These are phyloP conservation scores for Onygenales sp. DNA, from an alignment of 2,329 filamentous ascomycete genomes.

Conservation along the genomic window DNA sequence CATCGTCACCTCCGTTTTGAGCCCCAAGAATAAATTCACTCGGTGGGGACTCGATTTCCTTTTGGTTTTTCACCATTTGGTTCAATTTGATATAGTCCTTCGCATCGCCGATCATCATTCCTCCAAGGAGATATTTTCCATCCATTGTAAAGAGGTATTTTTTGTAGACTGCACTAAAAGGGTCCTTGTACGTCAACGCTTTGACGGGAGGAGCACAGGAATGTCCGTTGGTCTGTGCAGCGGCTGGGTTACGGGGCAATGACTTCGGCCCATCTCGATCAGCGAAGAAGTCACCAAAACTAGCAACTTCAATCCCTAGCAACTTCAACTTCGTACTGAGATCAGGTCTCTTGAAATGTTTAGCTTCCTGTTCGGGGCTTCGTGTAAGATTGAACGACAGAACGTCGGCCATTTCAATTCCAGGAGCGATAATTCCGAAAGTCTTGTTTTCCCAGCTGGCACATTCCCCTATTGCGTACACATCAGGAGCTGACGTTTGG, in stretches of 20 bases:
- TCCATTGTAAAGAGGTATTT: conserved; percentile 88
- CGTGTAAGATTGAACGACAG: conserved; percentile 85
- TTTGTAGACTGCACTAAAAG: conserved; percentile 82
- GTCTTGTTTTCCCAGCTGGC: conserved; percentile 82
- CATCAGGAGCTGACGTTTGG: conserved; percentile 58
- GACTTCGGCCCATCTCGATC: conserved; percentile 72
- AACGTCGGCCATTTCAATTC: conserved; percentile 87
- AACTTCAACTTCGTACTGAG: conserved; percentile 88
- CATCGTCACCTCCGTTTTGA: conserved; percentile 63
- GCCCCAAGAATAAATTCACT: conserved; percentile 76
- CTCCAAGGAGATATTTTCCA: conserved; percentile 82
- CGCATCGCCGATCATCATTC: conserved; percentile 95
- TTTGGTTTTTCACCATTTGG: conserved; percentile 76
- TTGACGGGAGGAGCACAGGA: conserved; percentile 56
- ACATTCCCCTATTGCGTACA: conserved; percentile 87
- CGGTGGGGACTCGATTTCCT: conserved; percentile 65
- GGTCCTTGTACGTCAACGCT: conserved; percentile 78
- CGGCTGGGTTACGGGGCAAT: conserved; percentile 50
- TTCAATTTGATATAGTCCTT: conserved; percentile 84
- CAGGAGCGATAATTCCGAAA: conserved; percentile 80
- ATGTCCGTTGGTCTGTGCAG: conserved; percentile 22
- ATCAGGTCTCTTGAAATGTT: conserved; percentile 71
- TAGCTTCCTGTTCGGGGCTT: conserved; percentile 59
- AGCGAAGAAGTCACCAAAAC: conserved; percentile 89
- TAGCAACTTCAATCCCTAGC: conserved; percentile 81